Base-by-base conservation (phyloP, 495 filamentous ascomycete genomes). In the Recurvomyces mirabilis region DNA sequence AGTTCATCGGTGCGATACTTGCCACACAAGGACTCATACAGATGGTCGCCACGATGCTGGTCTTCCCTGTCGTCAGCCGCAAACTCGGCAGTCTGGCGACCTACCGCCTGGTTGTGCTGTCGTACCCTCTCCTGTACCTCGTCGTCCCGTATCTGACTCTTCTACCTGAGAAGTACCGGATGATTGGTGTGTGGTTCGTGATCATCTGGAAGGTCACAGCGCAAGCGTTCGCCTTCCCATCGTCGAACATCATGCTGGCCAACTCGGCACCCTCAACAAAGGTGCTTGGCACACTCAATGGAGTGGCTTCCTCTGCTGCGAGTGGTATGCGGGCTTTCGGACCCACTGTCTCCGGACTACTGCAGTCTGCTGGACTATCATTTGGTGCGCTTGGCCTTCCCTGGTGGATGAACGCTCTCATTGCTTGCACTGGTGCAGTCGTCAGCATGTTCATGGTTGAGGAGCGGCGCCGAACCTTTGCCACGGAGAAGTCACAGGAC, bases 1-100 rank as follows among this genome's bases (percentile, higher is more conserved):
- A 85, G 61, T 75, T 74, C 1, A 87, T 96, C 43, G 91, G 93
- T 25, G 70, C 83, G 47, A 82, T 98, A 60, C 70, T 96, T 9
- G 81, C 91, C 13, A 68, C 86, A 1, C 91, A 98, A 56, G 91
- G 91, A n/a, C 60, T 84, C 24, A 85, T 94, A 54, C 87, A 88
- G 22, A 81, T 96, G 78, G 57, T 81, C 29, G 76, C 81, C 22
- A 89, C 93, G 40, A 68, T 87, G 37, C 76, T 89, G 64, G 47
- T 95, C 24, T 88, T 94, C 57, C 86, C 89, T 0, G 69, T 77
- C 32, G 66, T 91, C 13, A 78, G 79, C 39, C 63, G 70, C 39
- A 69, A 73, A 43, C 72, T 96, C 46, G 88, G 88, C 5, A 74
- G 77, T 14, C 71, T 93, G 22, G 72, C 73, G 21, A 79, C 86